A percentile compares a stretch with the other conserved stretches of the same genome.
Evolutionary conservation across 768 basidiomycete genomes (phyloP).

Genomic region (Tulasnella sp.): DNA sequence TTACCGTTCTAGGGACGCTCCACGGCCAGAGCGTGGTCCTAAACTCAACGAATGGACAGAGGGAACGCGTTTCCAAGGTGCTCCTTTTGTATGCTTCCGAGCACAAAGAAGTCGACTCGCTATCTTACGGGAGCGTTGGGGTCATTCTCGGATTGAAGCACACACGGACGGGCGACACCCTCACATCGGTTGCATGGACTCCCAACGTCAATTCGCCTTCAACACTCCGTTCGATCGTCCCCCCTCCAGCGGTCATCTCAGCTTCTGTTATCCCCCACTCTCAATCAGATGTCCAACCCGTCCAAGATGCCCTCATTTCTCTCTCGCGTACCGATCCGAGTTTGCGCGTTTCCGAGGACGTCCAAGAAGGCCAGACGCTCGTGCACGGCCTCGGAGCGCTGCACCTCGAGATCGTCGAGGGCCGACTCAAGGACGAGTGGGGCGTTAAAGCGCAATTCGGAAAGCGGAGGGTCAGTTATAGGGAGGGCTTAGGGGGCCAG

Average conservation of each 20-base stretch:
- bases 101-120: constrained; percentile 59
- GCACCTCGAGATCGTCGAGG: constrained; percentile 80
- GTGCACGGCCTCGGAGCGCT: constrained; percentile 75
- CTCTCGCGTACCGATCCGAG: constrained; percentile 84
- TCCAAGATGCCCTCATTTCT: constrained; percentile 59
- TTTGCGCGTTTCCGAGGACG: constrained; percentile 49
- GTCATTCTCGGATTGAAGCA: constrained; percentile 71
- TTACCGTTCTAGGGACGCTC: constrained; percentile 47
- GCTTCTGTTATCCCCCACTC: constrained; percentile 70
- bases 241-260: constrained; percentile 77
- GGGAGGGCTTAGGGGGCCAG: constrained; percentile 41
- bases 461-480: constrained; percentile 63
- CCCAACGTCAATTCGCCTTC: constrained; percentile 24
- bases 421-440: constrained; percentile 72
- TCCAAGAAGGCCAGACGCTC: constrained; percentile 69
- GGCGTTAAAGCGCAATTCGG: constrained; percentile 66
- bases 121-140: constrained; percentile 73
- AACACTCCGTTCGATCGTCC: constrained; percentile 42
- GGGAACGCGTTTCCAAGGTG: constrained; percentile 62
- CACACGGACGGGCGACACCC: constrained; percentile 79
- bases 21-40: constrained; percentile 46
- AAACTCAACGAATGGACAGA: constrained; percentile 55
- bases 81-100: constrained; percentile 69
- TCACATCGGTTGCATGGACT: constrained; percentile 41
- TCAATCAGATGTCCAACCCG: constrained; percentile 62